Conservation (phyloP, 169 alveolate species). For the Eimeria praecox region DNA sequence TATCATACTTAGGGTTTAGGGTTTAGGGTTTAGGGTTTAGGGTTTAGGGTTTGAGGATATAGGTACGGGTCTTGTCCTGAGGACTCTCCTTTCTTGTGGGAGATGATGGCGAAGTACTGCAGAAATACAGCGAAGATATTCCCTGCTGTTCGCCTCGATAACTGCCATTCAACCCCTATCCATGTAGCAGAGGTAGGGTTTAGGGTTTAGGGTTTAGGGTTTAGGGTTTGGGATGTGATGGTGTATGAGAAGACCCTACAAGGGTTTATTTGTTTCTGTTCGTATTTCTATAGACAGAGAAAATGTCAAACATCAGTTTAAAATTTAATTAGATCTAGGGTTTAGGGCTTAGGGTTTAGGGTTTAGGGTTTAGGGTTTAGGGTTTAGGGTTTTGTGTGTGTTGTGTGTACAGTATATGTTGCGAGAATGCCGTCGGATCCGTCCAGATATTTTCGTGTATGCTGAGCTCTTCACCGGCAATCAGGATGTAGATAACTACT, state of each 20-base stretch:
- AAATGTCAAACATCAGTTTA: too few relatives aligned
- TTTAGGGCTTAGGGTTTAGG: slow-evolving; percentile 50
- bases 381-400: background rate
- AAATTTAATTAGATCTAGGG: background rate
- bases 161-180: slow-evolving; percentile 97
- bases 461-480: slow-evolving; percentile 96
- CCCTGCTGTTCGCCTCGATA: slow-evolving; percentile 96
- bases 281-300: too few relatives aligned
- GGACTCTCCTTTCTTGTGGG: slow-evolving; percentile 94
- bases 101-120: slow-evolving; percentile 94
- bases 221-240: background rate
- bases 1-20: slow-evolving; percentile 33
- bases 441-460: slow-evolving; percentile 93
- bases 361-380: slow-evolving; percentile 23
- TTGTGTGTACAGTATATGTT: slow-evolving; percentile 88
- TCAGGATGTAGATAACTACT: slow-evolving; percentile 91
- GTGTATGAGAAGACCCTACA: background rate
- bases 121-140: slow-evolving; percentile 90
- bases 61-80: slow-evolving; percentile 93
- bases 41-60: slow-evolving; percentile 14
- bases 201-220: slow-evolving; percentile 23
- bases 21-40: slow-evolving; percentile 41
- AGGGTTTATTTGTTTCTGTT: background rate
- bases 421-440: slow-evolving; percentile 92
- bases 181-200: slow-evolving; percentile 90